phyloP scores from a whole-genome alignment of 177 flowering plant genomes.

The Vitis hybrid region DNA sequence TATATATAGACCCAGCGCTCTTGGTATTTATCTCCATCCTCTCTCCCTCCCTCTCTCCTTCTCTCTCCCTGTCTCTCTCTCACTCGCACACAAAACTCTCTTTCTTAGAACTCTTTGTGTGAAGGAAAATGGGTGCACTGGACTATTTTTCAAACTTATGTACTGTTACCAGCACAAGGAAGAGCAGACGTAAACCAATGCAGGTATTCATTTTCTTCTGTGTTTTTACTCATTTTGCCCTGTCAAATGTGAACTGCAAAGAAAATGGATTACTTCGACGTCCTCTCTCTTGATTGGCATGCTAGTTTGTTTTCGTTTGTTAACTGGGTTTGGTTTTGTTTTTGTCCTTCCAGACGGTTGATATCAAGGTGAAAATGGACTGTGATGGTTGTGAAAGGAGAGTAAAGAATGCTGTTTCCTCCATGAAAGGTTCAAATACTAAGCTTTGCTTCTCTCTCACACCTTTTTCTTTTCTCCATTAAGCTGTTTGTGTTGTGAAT shows the following conservation, averaged over 20 bases:
- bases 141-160: slow-evolving; percentile 35
- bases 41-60: slow-evolving; percentile 12
- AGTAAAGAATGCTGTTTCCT: slow-evolving; percentile 22
- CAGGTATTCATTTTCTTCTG: slow-evolving; percentile 28
- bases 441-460: not conserved
- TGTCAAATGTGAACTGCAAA: not conserved
- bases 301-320: not conserved
- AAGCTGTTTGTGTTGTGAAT: too few relatives aligned
- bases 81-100: slow-evolving; percentile 8
- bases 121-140: slow-evolving; percentile 36
- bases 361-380: slow-evolving; percentile 22
- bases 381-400: slow-evolving; percentile 26
- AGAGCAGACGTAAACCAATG: slow-evolving; percentile 38
- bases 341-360: slow-evolving; percentile 12
- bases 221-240: not conserved
- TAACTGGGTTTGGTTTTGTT: not conserved
- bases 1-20: slow-evolving; percentile 6
- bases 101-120: not conserved
- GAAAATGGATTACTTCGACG: not conserved
- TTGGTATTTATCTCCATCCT: slow-evolving; percentile 11
- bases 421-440: slow-evolving; percentile 33
- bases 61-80: not conserved
- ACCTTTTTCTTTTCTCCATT: not conserved
- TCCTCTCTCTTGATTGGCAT: not conserved
- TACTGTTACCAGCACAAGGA: slow-evolving; percentile 20